Evolutionary conservation across 106 monocot species (phyloP).

Genomic region (Dactylorhiza incarnata): DNA sequence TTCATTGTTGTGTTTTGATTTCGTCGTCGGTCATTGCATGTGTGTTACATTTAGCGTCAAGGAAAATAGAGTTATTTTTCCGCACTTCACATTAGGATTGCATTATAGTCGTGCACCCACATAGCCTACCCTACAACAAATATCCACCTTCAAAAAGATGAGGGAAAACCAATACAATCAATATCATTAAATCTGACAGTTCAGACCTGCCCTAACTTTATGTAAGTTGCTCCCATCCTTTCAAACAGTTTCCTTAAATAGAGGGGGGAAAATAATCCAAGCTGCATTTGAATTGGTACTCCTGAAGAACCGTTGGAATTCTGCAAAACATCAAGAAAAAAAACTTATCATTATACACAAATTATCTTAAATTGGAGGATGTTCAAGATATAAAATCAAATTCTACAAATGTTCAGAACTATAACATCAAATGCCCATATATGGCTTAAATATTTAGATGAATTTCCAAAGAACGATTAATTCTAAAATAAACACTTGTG

Average conservation of each 20-base stretch:
- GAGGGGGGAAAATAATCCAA: conserved; percentile 80
- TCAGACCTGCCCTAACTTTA: conserved; percentile 90
- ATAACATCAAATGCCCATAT: background rate
- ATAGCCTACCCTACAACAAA: background rate
- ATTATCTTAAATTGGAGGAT: background rate
- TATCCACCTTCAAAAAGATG: background rate
- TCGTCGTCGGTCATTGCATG: too few species aligned
- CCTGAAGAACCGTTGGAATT: conserved; percentile 35
- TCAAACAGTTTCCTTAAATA: conserved; percentile 87
- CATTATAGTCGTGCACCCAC: too few species aligned
- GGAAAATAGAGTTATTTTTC: too few species aligned
- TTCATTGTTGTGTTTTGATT: too few species aligned
- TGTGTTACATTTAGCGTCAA: too few species aligned
- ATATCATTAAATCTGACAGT: background rate
- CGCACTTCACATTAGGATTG: too few species aligned
- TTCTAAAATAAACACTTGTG: background rate
- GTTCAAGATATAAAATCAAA: background rate
- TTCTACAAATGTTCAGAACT: background rate
- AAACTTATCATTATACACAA: background rate
- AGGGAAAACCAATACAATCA: background rate
- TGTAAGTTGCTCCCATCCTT: conserved; percentile 97
- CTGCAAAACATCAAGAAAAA: conserved; percentile 27
- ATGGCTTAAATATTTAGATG: background rate
- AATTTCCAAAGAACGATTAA: background rate
- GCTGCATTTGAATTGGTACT: conserved; percentile 42